phyloP scores from a whole-genome alignment of 1,284 basidiomycete species.

The Wallemia hederae region DNA sequence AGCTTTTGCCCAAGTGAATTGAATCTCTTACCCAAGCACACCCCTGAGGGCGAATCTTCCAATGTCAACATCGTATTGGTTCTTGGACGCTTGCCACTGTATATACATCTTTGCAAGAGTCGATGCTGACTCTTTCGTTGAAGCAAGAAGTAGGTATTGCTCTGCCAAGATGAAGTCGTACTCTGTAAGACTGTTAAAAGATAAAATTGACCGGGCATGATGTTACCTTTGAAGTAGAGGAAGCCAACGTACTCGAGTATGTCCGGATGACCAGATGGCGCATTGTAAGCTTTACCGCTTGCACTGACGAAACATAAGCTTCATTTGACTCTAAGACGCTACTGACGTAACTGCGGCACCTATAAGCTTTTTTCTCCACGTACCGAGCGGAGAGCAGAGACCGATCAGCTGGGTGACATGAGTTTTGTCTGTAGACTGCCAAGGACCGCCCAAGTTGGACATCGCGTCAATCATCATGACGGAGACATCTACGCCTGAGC shows the following conservation, averaged over 20 bases:
- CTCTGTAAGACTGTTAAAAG: slow-evolving; percentile 25
- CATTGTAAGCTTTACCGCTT: slow-evolving; percentile 28
- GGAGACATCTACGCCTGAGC: slow-evolving; percentile 56
- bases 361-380: slow-evolving; percentile 21
- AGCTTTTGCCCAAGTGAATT: too few relatives aligned
- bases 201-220: slow-evolving; percentile 6
- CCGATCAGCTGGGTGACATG: slow-evolving; percentile 19
- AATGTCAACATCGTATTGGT: slow-evolving; percentile 9
- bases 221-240: slow-evolving; percentile 60
- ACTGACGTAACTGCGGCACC: slow-evolving; percentile 17
- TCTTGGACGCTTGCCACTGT: slow-evolving; percentile 31
- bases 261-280: slow-evolving; percentile 52
- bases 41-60: slow-evolving; percentile 2
- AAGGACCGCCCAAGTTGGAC: slow-evolving; percentile 29
- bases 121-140: slow-evolving; percentile 56
- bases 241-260: slow-evolving; percentile 67
- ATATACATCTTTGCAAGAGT: slow-evolving; percentile 56
- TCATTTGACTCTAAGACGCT: not conserved
- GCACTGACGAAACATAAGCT: not conserved
- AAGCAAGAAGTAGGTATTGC: slow-evolving; percentile 45
- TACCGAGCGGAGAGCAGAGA: slow-evolving; percentile 16
- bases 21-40: not conserved
- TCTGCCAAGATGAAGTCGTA: slow-evolving; percentile 42
- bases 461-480: slow-evolving; percentile 52
- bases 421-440: slow-evolving; percentile 8